Evolutionary conservation across 2,329 filamentous ascomycete species (phyloP).

Genomic region (Pochonia chlamydosporia): DNA sequence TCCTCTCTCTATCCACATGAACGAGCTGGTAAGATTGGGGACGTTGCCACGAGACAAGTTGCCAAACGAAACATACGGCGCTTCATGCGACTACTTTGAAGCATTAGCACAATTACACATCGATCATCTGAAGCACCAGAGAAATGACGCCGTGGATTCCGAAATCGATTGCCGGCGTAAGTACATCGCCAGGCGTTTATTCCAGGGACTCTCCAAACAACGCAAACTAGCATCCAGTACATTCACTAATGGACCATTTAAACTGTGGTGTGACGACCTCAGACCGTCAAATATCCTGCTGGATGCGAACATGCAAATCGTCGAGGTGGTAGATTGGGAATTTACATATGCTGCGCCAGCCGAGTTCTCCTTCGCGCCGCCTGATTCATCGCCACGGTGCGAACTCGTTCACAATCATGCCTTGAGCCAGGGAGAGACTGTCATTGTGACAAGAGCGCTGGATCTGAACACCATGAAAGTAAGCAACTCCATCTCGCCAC

Average conservation of each 20-base stretch:
- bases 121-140: slow-evolving; percentile 19
- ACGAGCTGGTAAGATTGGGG: slow-evolving; percentile 3
- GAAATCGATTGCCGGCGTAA: slow-evolving; percentile 24
- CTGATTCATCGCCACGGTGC: slow-evolving; percentile 8
- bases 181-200: slow-evolving; percentile 22
- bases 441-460: not conserved
- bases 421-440: not conserved
- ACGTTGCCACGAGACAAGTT: not conserved
- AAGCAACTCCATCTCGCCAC: not conserved
- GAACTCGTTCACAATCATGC: not conserved
- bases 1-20: slow-evolving; percentile 4
- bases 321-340: slow-evolving; percentile 35
- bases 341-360: slow-evolving; percentile 28
- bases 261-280: slow-evolving; percentile 27
- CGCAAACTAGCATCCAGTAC: slow-evolving; percentile 20
- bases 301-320: slow-evolving; percentile 18
- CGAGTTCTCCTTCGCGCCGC: slow-evolving; percentile 27
- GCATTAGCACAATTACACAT: not conserved
- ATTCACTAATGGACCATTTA: slow-evolving; percentile 10
- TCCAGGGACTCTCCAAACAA: slow-evolving; percentile 15
- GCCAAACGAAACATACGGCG: not conserved
- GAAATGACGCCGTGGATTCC: slow-evolving; percentile 28
- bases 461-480: not conserved
- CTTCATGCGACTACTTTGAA: not conserved
- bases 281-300: slow-evolving; percentile 26